Evolutionary conservation across 805 yeast species (phyloP), one percentile per base, ranked within the genome.

Genomic region (Pichia scutulata): DNA sequence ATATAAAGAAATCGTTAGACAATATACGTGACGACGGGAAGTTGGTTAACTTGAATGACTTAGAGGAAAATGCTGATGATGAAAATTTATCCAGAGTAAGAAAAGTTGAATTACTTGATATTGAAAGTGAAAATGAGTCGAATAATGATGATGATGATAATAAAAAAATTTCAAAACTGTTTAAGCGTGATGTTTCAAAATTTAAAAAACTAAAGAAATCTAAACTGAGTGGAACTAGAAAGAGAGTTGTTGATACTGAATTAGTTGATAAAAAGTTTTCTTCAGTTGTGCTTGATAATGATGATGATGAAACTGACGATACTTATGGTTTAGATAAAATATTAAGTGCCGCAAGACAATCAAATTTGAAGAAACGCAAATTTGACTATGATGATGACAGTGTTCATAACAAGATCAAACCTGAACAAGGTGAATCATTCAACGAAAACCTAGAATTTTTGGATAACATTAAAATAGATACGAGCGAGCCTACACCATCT

Each of bases 381-480:
- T 14, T 23, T 14, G 37, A 45, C 18, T 3, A 19, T 33, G 41
- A 23, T 16, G 28, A 23, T 23, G 52, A 37, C 46, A 47, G 52
- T 25, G 46, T 46, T 14, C 52, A 19, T 4, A 25, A 26, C 2
- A 18, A 12, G 19, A 22, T 8, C 3, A 22, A 14, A 16, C 4
- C 40, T 16, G 37, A 33, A 12, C n/a, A 18, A 9, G 66, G 64
- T 8, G 46, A 65, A 18, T 48, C 58, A 1, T 53, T 70, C 21
- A 68, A 69, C 55, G 76, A 71, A 45, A 68, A 61, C 19, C 49
- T 61, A 2, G 73, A 70, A 43, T 71, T 72, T 48, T 55, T 72
- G 45, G 57, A 58, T 1, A 61, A 60, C 6, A 26, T 61, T 8
- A 52, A 55, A 54, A 36, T 60, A 53, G 48, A 57, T 50, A 42